Base-by-base conservation (phyloP, 2,329 filamentous ascomycete species). In the Cryphonectria carpinicola region DNA sequence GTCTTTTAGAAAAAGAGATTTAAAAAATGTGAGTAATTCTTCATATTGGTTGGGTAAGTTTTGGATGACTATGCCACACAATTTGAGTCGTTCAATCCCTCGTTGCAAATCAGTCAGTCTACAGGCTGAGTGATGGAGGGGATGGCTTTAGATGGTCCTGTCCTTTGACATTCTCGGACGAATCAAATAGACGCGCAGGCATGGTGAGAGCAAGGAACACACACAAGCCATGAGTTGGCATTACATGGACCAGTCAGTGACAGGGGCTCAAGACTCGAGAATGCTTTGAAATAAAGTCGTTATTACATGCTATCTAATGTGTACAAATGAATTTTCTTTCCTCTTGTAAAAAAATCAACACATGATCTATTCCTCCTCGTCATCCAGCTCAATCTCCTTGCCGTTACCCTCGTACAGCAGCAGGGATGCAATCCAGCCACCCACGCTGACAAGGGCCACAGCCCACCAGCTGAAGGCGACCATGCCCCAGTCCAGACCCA, bases 361-460 rank as follows among this genome's bases (percentile, higher is more conserved):
- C 14, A 35, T 32, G 10, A 39, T 19, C 22, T 67, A 61, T 46
- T 79, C 78, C 65, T 83, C 80, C 66, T 87, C 85, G 1, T 81
- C 84, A 8, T 86, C 83, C 8, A 89, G 76, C 66, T 84, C 79
- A 37, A 88, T 85, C 78, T 90, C 88, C 77, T 90, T 88, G 1
- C 89, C 89, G 71, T 81, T 86, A 0, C 90, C 90, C 75, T 93
- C 90, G 52, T 88, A 83, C n/a, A 92, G 87, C 70, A 85, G 84
- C 79, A 89, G 86, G 1, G 88, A 85, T 14, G 89, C 84, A 3
- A 84, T 77, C 78, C 88, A 91, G 0, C 89, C 89, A 7, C 88
- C 67, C 8, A 85, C 80, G 0, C 88, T 85, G 35, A 91, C 82
- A 6, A 80, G 77, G 0, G 87, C 82, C 14, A 84, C 78, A 2